Conservation (phyloP, 306 rosid species). For the Styphnolobium japonicum region DNA sequence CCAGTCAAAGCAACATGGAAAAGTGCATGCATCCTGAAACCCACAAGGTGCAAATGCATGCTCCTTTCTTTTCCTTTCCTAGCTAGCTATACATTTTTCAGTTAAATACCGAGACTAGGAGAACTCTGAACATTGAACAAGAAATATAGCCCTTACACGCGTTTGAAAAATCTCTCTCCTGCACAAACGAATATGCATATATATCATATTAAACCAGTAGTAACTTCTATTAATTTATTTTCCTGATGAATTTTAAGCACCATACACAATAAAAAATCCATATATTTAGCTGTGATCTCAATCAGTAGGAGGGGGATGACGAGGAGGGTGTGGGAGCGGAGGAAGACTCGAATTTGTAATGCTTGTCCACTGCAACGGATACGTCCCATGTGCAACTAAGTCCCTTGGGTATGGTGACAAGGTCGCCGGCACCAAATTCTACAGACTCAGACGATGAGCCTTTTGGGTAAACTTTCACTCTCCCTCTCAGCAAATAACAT, state of each 20-base stretch:
- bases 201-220: no score
- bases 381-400: conserved; percentile 88
- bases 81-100: background rate
- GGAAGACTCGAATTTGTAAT: conserved; percentile 68
- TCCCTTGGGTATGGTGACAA: conserved; percentile 74
- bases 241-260: background rate
- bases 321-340: conserved; percentile 16
- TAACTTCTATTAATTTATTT: background rate
- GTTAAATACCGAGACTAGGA: background rate
- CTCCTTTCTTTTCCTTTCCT: background rate
- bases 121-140: background rate
- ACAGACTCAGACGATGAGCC: conserved; percentile 45
- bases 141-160: background rate
- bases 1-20: conserved; percentile 49
- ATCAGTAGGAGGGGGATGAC: background rate
- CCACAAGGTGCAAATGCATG: background rate
- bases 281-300: background rate
- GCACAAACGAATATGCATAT: no score
- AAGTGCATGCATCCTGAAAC: conserved; percentile 20
- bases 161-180: no score
- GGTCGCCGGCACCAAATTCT: conserved; percentile 80
- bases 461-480: conserved; percentile 64
- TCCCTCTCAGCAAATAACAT: conserved; percentile 71
- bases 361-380: conserved; percentile 75
- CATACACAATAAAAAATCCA: background rate